Base-by-base conservation (phyloP, 306 rosid genomes). In the Carpinus viminea region DNA sequence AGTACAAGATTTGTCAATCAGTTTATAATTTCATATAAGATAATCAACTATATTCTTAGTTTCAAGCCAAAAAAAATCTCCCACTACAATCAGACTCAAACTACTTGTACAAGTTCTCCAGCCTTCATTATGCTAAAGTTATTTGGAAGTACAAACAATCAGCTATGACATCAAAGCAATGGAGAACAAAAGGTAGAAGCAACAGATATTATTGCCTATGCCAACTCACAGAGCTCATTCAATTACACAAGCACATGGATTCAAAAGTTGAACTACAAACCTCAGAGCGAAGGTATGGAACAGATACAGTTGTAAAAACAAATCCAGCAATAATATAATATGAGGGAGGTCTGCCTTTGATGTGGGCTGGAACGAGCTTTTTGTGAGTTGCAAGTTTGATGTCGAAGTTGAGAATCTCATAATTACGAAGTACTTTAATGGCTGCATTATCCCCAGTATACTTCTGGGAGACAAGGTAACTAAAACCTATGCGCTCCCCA, bases 271-370 rank as follows among this genome's bases (percentile, higher is more conserved):
- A 41, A 66, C 26, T 70, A 85, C 96, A 21, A 82, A 96, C 99
- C 99, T 96, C 97, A 12, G 99, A 96, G 12, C 98, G 97, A 73
- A 96, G 98, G 86, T 96, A 96, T n/a, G 99, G 98, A 86, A 96
- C 99, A 20, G 99, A 96, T 26, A 96, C 97, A 53, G 93, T 77
- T 43, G 92, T 57, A 78, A 96, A 96, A 56, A 96, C 98, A 87
- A 96, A 90, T 83, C 98, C 99, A 38, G 93, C 99, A 80, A 96
- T 83, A 11, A 96, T 96, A 86, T 93, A 96, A 75, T 93, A 96
- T 13, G 99, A 96, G 53, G 98, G 99, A 83, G 98, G 94, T 76
- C 72, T 88, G 86, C 98, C 96, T 88, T 86, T 92, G 87, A 81
- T 87, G 85, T 93, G 97, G 68, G 98, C 93, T 55, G 98, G 98